phyloP scores from a whole-genome alignment of 148 eudicot genomes.

The Arctostaphylos glauca region DNA sequence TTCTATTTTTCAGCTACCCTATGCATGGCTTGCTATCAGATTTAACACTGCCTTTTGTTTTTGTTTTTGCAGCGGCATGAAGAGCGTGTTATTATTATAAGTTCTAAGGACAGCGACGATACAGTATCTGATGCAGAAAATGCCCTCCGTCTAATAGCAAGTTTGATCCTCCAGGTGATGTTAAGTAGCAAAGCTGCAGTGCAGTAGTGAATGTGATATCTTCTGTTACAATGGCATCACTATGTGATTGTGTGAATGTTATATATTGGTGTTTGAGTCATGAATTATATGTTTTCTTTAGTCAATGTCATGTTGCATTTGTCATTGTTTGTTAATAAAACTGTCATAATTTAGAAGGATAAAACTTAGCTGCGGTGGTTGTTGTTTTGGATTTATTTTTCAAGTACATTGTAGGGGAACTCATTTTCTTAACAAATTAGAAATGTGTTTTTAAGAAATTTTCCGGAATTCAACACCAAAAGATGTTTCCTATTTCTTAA shows the following conservation, averaged over 20 bases:
- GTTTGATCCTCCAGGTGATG: conserved; percentile 70
- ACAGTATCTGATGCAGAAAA: conserved; percentile 70
- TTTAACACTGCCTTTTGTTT: background rate
- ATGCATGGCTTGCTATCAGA: background rate
- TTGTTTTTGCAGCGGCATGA: conserved; percentile 66
- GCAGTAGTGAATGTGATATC: background rate
- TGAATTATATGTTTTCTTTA: background rate
- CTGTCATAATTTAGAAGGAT: no score
- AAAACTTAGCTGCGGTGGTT: background rate
- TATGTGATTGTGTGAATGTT: background rate
- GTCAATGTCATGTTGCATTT: background rate
- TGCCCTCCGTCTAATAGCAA: conserved; percentile 74
- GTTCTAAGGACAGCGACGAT: conserved; percentile 64
- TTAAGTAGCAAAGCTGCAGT: background rate
- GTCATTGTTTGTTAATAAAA: background rate
- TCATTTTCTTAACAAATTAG: background rate
- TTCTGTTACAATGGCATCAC: background rate
- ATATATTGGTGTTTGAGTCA: background rate
- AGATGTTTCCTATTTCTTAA: background rate
- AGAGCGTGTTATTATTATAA: conserved; percentile 87
- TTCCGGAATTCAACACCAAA: background rate
- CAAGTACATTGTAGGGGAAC: background rate
- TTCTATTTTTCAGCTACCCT: background rate
- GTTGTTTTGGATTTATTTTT: background rate
- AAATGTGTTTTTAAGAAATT: background rate